Conservation (phyloP, 805 yeast genomes). For the Lipomyces kockii region DNA sequence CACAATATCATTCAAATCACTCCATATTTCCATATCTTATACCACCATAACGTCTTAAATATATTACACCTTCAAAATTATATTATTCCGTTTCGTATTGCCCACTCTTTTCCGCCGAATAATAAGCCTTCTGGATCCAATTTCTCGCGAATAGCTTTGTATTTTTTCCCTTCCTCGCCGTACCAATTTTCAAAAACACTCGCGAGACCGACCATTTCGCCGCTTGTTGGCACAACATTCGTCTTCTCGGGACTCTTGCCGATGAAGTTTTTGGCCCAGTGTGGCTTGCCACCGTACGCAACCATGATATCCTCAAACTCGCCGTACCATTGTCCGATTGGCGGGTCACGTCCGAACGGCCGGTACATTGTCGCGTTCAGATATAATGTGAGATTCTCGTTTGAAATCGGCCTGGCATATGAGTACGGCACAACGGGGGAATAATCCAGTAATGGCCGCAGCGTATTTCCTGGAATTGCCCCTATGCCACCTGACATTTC, state of each 20-base stretch:
- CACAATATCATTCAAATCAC: not conserved
- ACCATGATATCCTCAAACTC: conserved; percentile 79
- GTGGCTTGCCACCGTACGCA: conserved; percentile 89
- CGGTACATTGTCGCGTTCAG: conserved; percentile 94
- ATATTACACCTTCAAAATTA: not conserved
- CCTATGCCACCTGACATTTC: conserved; percentile 50
- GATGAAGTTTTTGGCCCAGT: conserved; percentile 96
- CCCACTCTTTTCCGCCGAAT: conserved; percentile 79
- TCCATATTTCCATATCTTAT: not conserved
- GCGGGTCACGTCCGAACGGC: conserved; percentile 80
- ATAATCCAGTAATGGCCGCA: conserved; percentile 80
- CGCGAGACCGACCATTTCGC: conserved; percentile 81
- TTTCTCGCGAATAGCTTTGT: conserved; percentile 64
- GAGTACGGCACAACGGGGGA: conserved; percentile 69
- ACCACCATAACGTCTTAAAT: conserved; percentile 1
- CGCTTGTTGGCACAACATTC: conserved; percentile 52
- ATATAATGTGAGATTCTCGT: conserved; percentile 80
- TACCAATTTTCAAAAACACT: conserved; percentile 75
- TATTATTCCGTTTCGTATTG: conserved; percentile 68
- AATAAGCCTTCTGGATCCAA: conserved; percentile 85
- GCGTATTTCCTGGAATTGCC: conserved; percentile 80
- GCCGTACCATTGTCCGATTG: conserved; percentile 75
- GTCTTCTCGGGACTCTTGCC: conserved; percentile 52
- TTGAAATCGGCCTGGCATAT: conserved; percentile 57
- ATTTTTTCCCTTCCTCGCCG: conserved; percentile 67